phyloP scores from a whole-genome alignment of 1,284 basidiomycete genomes.

The Stereum hirsutum region DNA sequence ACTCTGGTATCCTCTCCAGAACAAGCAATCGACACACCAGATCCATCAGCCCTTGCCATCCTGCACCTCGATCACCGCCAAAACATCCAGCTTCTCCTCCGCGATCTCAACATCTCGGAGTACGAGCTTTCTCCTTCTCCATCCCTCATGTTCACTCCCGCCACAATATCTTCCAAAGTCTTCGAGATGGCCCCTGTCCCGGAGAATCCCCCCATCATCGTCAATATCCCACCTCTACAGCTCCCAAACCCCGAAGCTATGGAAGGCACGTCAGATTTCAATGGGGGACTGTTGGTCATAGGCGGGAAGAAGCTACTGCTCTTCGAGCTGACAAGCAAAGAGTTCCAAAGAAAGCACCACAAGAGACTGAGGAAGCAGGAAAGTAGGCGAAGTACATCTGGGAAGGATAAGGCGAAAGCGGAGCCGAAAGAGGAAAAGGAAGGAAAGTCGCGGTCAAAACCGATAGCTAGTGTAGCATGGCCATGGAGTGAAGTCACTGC shows the following conservation, averaged over 20 bases:
- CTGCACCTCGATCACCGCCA: conserved; percentile 59
- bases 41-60: conserved; percentile 54
- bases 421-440: conserved; percentile 41
- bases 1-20: conserved; percentile 46
- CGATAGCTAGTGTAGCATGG: conserved; percentile 51
- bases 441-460: too few species aligned
- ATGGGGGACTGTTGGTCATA: conserved; percentile 61
- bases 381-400: conserved; percentile 30
- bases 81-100: conserved; percentile 49
- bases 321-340: conserved; percentile 41
- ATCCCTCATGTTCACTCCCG: conserved; percentile 35
- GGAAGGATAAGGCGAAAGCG: conserved; percentile 45
- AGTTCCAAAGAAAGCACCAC: conserved; percentile 39
- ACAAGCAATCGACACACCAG: too few species aligned
- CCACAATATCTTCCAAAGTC: conserved; percentile 21
- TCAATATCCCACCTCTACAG: conserved; percentile 32
- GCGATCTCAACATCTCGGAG: conserved; percentile 41
- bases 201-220: conserved; percentile 33
- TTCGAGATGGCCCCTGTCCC: conserved; percentile 20
- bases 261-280: conserved; percentile 24
- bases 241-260: conserved; percentile 16
- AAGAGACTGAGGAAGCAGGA: conserved; percentile 44
- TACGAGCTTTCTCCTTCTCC: conserved; percentile 43
- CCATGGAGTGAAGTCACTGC: conserved; percentile 61
- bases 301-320: conserved; percentile 56